Conservation (phyloP, 116 monocot species). For the Dioscorea cayenensis region DNA sequence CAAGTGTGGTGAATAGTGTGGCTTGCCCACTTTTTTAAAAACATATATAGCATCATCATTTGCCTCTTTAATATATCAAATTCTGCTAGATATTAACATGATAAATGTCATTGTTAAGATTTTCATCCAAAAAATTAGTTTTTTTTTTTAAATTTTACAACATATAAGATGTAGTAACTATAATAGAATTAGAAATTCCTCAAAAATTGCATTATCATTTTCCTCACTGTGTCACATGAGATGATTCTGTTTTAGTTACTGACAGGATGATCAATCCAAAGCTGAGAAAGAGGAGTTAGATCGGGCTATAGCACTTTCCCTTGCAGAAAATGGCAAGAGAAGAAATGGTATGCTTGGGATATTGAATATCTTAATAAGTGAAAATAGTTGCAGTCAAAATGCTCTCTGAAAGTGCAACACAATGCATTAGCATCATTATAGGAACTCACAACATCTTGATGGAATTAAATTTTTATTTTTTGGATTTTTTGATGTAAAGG, state of each 20-base stretch:
- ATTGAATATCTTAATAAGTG: background rate
- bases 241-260: constrained; percentile 3
- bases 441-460: too few relatives aligned
- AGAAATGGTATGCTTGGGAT: constrained; percentile 24
- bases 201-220: background rate
- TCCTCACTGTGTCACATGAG: background rate
- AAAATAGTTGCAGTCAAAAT: too few relatives aligned
- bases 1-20: too few relatives aligned
- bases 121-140: too few relatives aligned
- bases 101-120: too few relatives aligned
- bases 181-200: background rate
- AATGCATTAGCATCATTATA: too few relatives aligned
- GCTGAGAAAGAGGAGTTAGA: constrained; percentile 73
- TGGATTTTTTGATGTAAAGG: constrained; percentile 14
- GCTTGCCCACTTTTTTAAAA: too few relatives aligned
- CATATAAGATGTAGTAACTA: background rate
- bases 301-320: constrained; percentile 74
- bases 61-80: too few relatives aligned
- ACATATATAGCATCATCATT: too few relatives aligned
- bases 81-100: too few relatives aligned
- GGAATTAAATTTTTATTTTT: background rate
- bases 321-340: constrained; percentile 67
- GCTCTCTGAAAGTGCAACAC: too few relatives aligned
- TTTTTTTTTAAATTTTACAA: too few relatives aligned
- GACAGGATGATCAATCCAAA: constrained; percentile 58